Evolutionary conservation across 805 yeast species (phyloP), one percentile per base, ranked within the genome.

Genomic region (Starmerella tilneyi): DNA sequence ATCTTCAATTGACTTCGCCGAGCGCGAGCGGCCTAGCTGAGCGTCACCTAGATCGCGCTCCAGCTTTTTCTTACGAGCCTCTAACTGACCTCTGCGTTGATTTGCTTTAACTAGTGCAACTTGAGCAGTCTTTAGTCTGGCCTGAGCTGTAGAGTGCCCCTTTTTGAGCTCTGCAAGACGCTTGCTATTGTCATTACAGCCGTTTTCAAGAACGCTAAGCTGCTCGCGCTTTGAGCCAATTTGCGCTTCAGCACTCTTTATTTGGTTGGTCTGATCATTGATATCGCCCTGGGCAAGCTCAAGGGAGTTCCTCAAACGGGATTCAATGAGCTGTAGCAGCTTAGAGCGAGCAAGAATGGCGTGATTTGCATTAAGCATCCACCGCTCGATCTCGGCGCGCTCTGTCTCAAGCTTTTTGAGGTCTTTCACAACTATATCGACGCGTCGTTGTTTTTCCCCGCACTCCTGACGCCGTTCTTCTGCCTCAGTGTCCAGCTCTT

Each of bases 391-490:
- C 30, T 73, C 78, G 28, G 74, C 74, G 54, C 86, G 81, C 43
- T 75, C 75, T 8, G 59, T 57, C 46, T 84, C 92, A 48, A 82
- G 72, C 3, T 69, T 61, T 22, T 53, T 70, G 49, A 83, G 78
- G 51, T 88, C 96, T 51, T 75, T 76, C 53, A 79, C 83, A 1
- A 86, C 94, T 55, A 85, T 72, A 46, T 78, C 79, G 55, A 83
- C 81, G 48, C 96, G 72, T 48, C 73, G 76, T 52, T 83, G 84
- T 58, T 86, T 88, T 57, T 84, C 94, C 29, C 75, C 65, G 59
- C 94, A 85, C 7, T 76, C 69, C 35, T 83, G 94, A 58, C 86
- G 85, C 50, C 85, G 62, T n/a, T 71, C 75, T 23, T 84, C 95
- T 12, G 84, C 74, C 51, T 75, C 69, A 2, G 64, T 59, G 39